phyloP scores from a whole-genome alignment of 108 stramenopile species.

The Phaeodactylum tricornutum region DNA sequence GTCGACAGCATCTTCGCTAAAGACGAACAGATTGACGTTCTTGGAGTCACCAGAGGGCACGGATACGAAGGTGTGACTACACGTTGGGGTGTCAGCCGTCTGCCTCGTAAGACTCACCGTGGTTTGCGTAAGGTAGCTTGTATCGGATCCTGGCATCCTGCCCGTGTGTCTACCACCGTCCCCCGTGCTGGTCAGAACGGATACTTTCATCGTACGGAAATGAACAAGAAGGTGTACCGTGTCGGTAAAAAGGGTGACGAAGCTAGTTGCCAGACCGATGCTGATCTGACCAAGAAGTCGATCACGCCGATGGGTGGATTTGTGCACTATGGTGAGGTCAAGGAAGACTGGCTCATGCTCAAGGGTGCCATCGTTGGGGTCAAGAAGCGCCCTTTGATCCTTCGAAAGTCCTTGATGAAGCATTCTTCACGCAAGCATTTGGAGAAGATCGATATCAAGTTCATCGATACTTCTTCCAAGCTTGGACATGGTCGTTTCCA shows the following conservation, averaged over 20 bases:
- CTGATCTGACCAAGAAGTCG: constrained; percentile 97
- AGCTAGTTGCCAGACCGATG: constrained; percentile 88
- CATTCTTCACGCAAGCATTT: constrained; percentile 89
- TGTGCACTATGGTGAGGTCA: constrained; percentile 93
- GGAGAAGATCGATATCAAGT: constrained; percentile 94
- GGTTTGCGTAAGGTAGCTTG: constrained; percentile 99
- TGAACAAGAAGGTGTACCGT: constrained; percentile 99
- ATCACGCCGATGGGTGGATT: constrained; percentile 99
- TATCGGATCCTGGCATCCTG: constrained; percentile 99
- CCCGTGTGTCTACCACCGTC: constrained; percentile 94
- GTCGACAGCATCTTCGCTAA: constrained; percentile 93
- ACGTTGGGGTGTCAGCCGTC: constrained; percentile 99
- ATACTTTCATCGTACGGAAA: constrained; percentile 99
- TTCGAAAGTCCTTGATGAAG: constrained; percentile 94
- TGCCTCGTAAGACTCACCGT: constrained; percentile 99
- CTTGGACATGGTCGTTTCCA: constrained; percentile 99
- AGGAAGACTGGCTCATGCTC: constrained; percentile 99
- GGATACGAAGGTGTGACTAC: constrained; percentile 98
- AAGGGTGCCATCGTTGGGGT: constrained; percentile 97
- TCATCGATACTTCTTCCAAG: constrained; percentile 99
- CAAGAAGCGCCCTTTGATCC: constrained; percentile 96
- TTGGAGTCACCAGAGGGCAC: constrained; percentile 97
- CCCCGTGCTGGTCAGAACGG: constrained; percentile 99
- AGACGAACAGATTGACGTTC: constrained; percentile 94
- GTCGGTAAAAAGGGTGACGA: constrained; percentile 97